phyloP scores from a whole-genome alignment of 352 stramenopile genomes.

The Elongisporangium prolatum region DNA sequence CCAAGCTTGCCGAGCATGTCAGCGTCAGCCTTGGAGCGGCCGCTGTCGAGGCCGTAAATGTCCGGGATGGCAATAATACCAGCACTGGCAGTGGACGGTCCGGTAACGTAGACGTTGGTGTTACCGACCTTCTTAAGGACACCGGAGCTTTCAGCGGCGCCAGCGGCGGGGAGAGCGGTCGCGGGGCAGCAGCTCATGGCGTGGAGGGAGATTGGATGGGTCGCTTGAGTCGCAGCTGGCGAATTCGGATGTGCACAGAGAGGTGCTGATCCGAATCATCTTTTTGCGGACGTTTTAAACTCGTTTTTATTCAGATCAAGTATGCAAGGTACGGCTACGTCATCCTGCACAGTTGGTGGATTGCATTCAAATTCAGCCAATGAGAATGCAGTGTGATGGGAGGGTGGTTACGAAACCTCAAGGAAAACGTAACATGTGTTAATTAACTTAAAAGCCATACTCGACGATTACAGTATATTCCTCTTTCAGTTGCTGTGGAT shows the following conservation, averaged over 20 bases:
- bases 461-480: too few relatives aligned
- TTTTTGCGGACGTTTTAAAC: neutral
- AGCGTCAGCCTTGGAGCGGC: slow-evolving; percentile 73
- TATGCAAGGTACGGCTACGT: neutral
- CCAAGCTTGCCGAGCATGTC: slow-evolving; percentile 69
- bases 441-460: neutral
- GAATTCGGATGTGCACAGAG: neutral
- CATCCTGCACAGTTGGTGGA: neutral
- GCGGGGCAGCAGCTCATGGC: slow-evolving; percentile 76
- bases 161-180: slow-evolving; percentile 51
- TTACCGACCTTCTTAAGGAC: slow-evolving; percentile 62
- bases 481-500: neutral
- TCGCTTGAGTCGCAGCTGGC: neutral
- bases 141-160: slow-evolving; percentile 34
- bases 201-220: neutral
- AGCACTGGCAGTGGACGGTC: slow-evolving; percentile 52
- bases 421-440: neutral
- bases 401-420: neutral
- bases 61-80: slow-evolving; percentile 71
- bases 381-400: neutral
- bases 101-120: slow-evolving; percentile 72
- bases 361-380: slow-evolving; percentile 2
- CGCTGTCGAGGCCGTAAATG: slow-evolving; percentile 76
- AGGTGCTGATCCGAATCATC: neutral
- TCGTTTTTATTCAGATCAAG: neutral